phyloP scores from a whole-genome alignment of 306 rosid genomes.

The Pachyrhizus erosus region DNA sequence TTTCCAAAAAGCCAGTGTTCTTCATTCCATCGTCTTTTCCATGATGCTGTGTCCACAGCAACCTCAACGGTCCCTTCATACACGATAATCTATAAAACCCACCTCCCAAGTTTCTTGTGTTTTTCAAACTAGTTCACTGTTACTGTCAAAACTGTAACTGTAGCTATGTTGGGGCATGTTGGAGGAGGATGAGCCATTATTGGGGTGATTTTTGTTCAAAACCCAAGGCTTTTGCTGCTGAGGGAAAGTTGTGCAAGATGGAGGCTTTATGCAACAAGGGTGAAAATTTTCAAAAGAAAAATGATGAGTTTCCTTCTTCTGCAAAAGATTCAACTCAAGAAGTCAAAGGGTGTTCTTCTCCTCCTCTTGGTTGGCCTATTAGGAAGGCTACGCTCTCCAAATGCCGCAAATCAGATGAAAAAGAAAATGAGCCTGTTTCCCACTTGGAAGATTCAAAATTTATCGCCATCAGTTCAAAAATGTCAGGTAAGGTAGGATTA shows the following conservation, averaged over 20 bases:
- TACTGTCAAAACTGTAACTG: constrained; percentile 2
- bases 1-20: constrained; percentile 33
- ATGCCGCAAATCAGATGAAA: constrained; percentile 58
- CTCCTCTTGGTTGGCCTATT: constrained; percentile 82
- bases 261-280: constrained; percentile 59
- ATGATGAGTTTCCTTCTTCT: constrained; percentile 51
- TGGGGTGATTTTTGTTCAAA: constrained; percentile 36
- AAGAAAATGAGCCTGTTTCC: constrained; percentile 46
- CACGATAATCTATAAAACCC: constrained; percentile 39
- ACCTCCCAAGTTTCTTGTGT: constrained; percentile 35
- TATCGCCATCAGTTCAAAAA: constrained; percentile 55
- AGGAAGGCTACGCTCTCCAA: constrained; percentile 65
- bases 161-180: constrained; percentile 38
- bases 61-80: constrained; percentile 45
- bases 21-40: constrained; percentile 39
- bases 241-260: constrained; percentile 55
- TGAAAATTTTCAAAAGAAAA: constrained; percentile 54
- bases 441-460: constrained; percentile 49
- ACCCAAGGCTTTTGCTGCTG: constrained; percentile 15
- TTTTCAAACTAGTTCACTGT: constrained; percentile 26
- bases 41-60: constrained; percentile 21
- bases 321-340: constrained; percentile 52
- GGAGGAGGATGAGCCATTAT: constrained; percentile 11
- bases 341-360: constrained; percentile 54
- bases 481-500: constrained; percentile 58